Base-by-base conservation (phyloP, 2,329 filamentous ascomycete species). In the Fusarium nisikadoi region DNA sequence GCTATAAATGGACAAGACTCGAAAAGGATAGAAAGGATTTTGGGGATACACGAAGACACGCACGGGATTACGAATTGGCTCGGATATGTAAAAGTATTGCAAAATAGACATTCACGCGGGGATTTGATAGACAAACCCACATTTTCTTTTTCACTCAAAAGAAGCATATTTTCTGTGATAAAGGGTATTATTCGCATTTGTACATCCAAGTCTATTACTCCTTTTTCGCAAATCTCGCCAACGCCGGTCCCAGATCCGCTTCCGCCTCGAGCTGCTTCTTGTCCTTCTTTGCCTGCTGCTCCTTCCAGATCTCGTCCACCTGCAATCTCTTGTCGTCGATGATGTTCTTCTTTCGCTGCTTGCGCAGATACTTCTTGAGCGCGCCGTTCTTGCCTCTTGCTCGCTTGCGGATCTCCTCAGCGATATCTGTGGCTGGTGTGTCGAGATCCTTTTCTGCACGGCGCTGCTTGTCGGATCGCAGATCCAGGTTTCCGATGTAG, bases 321-420 rank as follows among this genome's bases (percentile, higher is more conserved):
- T 92, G 91, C 81, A 97, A 83, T 79, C 93, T 91, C 88, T 95
- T 95, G 87, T 98, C 96, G 85, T 99, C 96, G 80, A 99, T 94
- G 64, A 99, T 90, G 81, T 98, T 98, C 87, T 92, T 94, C 78
- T 92, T 92, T 49, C 94, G 91, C 84, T 96, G 95, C 90, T 98
- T 98, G 74, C 96, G 87, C 78, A 98, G 83, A 80, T 97, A 95
- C 81, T 95, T 94, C 79, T 94, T 91, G 72, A 98, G 83, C 65
- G 93, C 93, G 75, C 92, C 94, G 79, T 97, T 99, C 87, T 95
- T 94, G 60, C 96, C 96, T 64, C 95, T 87, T 23, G 93, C 94
- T 61, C 92, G 88, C 80, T 98, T 96, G 82, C 89, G 86, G 58
- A 91, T 88, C 78, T 91, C 88, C 65, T 89, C 88, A 67, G 86